Evolutionary conservation across 371 early-diverging fungal genomes (phyloP).

Genomic region (Rhizomucor miehei): DNA sequence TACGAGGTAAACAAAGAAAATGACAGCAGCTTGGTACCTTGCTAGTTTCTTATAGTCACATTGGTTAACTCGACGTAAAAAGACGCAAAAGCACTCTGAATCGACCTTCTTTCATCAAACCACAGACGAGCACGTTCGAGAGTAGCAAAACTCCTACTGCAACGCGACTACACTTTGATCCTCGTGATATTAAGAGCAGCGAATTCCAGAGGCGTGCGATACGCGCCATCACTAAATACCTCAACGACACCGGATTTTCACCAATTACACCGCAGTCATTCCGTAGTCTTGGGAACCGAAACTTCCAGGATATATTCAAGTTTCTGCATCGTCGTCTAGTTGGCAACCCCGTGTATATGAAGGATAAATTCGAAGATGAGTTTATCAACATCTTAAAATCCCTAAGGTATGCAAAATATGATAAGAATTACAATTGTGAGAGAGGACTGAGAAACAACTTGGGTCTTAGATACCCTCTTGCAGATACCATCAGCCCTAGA

Average conservation of each 20-base stretch:
- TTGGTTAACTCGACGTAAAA: not conserved
- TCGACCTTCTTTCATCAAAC: conserved; percentile 10
- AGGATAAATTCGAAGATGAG: conserved; percentile 86
- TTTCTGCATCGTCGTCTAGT: conserved; percentile 84
- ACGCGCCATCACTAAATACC: conserved; percentile 64
- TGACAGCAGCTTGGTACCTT: not conserved
- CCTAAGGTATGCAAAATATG: conserved; percentile 50
- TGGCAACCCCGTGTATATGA: conserved; percentile 60
- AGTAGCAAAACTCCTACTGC: not conserved
- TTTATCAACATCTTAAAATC: conserved; percentile 72
- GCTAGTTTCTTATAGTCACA: too few relatives aligned
- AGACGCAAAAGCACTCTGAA: conserved; percentile 14
- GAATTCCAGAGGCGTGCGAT: conserved; percentile 67
- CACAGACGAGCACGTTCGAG: conserved; percentile 1
- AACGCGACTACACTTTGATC: conserved; percentile 40
- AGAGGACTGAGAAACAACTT: not conserved
- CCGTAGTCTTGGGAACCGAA: conserved; percentile 74
- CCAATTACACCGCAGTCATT: conserved; percentile 58
- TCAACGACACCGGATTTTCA: conserved; percentile 73
- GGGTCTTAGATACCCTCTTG: conserved; percentile 66
- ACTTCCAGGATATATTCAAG: conserved; percentile 89
- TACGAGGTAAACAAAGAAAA: not conserved
- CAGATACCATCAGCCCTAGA: conserved; percentile 83
- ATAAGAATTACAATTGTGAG: not conserved
- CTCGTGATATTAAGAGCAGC: conserved; percentile 66